Evolutionary conservation across 2,329 filamentous ascomycete species (phyloP).

Genomic region (Lachnellula subtilissima): DNA sequence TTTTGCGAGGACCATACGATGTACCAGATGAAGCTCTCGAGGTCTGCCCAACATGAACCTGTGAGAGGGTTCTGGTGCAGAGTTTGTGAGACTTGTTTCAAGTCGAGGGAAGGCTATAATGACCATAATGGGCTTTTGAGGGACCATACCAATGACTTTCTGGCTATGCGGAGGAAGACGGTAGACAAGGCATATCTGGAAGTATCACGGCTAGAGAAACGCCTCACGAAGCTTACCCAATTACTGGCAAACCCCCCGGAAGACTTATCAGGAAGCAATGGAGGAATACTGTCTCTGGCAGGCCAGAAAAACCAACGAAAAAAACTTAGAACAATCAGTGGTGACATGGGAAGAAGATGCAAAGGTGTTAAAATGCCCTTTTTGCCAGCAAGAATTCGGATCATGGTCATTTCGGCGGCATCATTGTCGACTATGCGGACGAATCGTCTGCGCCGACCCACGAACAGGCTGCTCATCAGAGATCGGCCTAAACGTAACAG

Average conservation of each 20-base stretch:
- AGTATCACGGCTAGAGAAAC: conserved; percentile 83
- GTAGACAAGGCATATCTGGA: conserved; percentile 86
- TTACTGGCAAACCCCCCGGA: conserved; percentile 71
- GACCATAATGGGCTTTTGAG: conserved; percentile 70
- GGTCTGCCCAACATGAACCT: conserved; percentile 84
- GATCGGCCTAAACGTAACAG: conserved; percentile 71
- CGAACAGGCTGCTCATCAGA: conserved; percentile 81
- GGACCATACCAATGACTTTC: conserved; percentile 70
- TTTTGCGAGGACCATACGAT: conserved; percentile 98
- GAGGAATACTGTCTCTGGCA: conserved; percentile 51
- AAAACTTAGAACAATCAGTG: conserved; percentile 81
- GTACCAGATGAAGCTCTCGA: conserved; percentile 98
- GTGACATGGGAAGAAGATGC: conserved; percentile 95
- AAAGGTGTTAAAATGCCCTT: conserved; percentile 75
- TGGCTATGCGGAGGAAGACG: conserved; percentile 64
- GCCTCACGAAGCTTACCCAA: conserved; percentile 83
- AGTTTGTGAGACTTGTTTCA: conserved; percentile 99
- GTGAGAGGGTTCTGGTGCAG: conserved; percentile 87
- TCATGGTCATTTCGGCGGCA: conserved; percentile 89
- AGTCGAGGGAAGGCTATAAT: conserved; percentile 92
- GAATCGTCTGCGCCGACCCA: conserved; percentile 86
- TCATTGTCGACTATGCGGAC: conserved; percentile 89
- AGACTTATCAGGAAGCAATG: conserved; percentile 50
- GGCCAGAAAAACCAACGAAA: conserved; percentile 74
- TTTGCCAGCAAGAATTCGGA: conserved; percentile 93